A percentile compares a stretch with the other conserved stretches of the same genome.
Conservation (phyloP, 352 stramenopile genomes). For the Blastocystis sp. region DNA sequence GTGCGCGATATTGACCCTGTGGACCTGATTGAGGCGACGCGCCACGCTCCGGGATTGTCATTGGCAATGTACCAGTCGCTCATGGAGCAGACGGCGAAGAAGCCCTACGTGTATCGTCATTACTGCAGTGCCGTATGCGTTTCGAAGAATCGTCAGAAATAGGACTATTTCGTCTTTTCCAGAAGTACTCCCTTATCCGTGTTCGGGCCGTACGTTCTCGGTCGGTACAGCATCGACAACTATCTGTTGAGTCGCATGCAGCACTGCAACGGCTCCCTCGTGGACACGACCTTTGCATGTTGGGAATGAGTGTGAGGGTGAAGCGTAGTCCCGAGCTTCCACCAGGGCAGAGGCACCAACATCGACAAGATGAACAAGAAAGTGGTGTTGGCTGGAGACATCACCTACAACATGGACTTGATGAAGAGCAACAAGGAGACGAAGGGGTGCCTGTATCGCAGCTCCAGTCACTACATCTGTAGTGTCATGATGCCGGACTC, state of each 20-base stretch:
- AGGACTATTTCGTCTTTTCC: constrained; percentile 70
- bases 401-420: constrained; percentile 7
- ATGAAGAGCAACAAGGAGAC: constrained; percentile 22
- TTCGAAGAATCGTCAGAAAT: not conserved
- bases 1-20: constrained; percentile 3
- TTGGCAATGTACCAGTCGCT: not conserved
- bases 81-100: not conserved
- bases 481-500: not conserved
- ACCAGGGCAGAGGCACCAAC: constrained; percentile 33
- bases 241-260: constrained; percentile 48
- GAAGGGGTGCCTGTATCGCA: constrained; percentile 51
- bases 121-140: constrained; percentile 53
- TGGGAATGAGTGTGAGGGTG: not conserved
- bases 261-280: constrained; percentile 6
- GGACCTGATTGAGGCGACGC: not conserved
- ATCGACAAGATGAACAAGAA: constrained; percentile 7
- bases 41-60: not conserved
- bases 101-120: not conserved
- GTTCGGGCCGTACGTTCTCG: constrained; percentile 10
- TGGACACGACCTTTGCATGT: constrained; percentile 55
- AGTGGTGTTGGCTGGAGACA: not conserved
- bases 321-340: constrained; percentile 14
- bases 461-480: constrained; percentile 2
- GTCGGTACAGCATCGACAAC: constrained; percentile 51
- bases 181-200: not conserved